Evolutionary conservation across 768 basidiomycete genomes (phyloP).

Genomic region (Amanita pallidorosea): DNA sequence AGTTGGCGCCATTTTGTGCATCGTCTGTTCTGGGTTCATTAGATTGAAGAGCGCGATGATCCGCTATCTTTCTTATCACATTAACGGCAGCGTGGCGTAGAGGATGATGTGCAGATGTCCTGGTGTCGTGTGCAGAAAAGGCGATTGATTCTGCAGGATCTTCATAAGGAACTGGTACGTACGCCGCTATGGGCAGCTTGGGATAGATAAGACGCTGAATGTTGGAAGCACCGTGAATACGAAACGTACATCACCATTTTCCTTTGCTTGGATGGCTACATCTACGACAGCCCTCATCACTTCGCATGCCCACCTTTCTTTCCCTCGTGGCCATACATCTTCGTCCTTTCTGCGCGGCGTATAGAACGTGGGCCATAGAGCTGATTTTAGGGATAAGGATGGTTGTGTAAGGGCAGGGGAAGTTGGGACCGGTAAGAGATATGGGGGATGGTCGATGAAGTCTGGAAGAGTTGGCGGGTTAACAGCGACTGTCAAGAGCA

Average conservation of each 20-base stretch:
- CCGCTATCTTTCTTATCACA: constrained; percentile 56
- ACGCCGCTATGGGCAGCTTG: constrained; percentile 68
- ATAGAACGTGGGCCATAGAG: constrained; percentile 82
- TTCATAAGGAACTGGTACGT: constrained; percentile 48
- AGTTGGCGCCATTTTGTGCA: constrained; percentile 61
- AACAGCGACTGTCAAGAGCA: constrained; percentile 39
- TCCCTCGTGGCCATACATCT: constrained; percentile 56
- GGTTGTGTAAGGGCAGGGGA: constrained; percentile 55
- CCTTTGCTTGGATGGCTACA: constrained; percentile 35
- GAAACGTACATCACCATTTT: constrained; percentile 47
- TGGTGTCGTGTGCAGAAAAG: constrained; percentile 60
- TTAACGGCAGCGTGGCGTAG: constrained; percentile 82
- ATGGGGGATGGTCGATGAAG: constrained; percentile 37
- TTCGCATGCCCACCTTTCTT: constrained; percentile 64
- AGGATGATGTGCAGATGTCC: constrained; percentile 58
- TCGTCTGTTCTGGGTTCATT: neutral
- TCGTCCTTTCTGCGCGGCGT: constrained; percentile 62
- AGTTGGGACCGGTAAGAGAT: constrained; percentile 50
- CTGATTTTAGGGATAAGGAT: constrained; percentile 55
- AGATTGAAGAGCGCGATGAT: constrained; percentile 28
- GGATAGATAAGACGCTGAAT: neutral
- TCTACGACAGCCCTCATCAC: constrained; percentile 46
- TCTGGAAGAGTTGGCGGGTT: constrained; percentile 39
- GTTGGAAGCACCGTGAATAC: neutral
- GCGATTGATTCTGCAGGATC: constrained; percentile 14